phyloP scores from a whole-genome alignment of 2,329 filamentous ascomycete species.

The Colletotrichum sp. region DNA sequence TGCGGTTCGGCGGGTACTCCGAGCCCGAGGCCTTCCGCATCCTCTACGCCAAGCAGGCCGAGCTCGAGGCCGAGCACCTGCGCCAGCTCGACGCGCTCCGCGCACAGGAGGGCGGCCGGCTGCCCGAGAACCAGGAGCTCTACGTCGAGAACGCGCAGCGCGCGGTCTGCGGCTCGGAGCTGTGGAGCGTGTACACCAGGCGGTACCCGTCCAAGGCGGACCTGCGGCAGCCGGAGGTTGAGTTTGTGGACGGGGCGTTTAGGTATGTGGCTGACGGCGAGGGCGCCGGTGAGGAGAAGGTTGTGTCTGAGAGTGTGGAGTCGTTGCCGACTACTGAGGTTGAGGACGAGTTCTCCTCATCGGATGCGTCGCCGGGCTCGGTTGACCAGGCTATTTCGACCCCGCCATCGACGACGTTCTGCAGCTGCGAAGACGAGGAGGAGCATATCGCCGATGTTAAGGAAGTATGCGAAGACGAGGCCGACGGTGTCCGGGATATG shows the following conservation, averaged over 20 bases:
- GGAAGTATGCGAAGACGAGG: background rate
- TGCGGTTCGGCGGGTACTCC: background rate
- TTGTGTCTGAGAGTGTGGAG: background rate
- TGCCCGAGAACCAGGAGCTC: background rate
- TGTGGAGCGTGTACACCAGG: background rate
- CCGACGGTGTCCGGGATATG: background rate
- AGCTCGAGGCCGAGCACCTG: background rate
- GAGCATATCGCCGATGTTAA: background rate
- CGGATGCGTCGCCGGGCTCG: background rate
- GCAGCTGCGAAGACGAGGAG: background rate
- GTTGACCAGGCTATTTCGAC: background rate
- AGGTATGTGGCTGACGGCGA: background rate
- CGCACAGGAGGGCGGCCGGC: background rate
- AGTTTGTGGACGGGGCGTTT: background rate
- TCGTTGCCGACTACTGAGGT: background rate
- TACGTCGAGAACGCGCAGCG: background rate
- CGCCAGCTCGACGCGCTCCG: background rate
- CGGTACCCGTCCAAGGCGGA: background rate
- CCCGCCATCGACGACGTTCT: background rate
- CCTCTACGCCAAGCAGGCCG: background rate
- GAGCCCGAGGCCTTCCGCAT: background rate
- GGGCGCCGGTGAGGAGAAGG: background rate
- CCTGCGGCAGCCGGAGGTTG: background rate
- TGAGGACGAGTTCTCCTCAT: background rate
- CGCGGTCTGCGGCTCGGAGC: background rate